Conservation (phyloP, 345 rosid genomes). For the Linum usitatissimum region DNA sequence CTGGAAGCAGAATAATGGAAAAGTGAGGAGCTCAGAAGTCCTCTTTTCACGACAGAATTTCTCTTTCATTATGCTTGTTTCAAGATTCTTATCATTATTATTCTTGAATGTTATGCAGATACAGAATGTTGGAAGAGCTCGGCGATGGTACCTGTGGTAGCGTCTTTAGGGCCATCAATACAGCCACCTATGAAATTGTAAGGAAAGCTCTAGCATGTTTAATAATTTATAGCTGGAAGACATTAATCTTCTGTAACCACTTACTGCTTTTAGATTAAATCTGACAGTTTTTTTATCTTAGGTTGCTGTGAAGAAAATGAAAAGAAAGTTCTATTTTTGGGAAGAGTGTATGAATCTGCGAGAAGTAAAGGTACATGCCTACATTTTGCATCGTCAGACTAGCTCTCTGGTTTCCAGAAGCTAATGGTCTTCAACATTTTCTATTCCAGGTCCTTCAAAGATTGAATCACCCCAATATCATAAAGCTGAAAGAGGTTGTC, state of each 20-base stretch:
- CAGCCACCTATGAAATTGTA: constrained; percentile 66
- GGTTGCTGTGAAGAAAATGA: constrained; percentile 99
- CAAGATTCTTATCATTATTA: neutral
- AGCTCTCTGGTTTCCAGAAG: neutral
- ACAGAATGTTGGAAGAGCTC: constrained; percentile 72
- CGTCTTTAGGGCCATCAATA: constrained; percentile 74
- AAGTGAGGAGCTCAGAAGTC: constrained; percentile 35
- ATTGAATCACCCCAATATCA: constrained; percentile 70
- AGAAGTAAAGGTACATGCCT: constrained; percentile 66
- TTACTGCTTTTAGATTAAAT: neutral
- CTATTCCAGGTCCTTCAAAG: constrained; percentile 75
- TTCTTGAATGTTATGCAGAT: constrained; percentile 30
- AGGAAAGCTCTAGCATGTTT: constrained; percentile 16
- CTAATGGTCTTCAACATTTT: constrained; percentile 1
- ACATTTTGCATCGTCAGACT: constrained; percentile 2
- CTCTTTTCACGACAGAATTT: neutral
- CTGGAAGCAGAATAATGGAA: constrained; percentile 45
- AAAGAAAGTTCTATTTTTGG: constrained; percentile 84
- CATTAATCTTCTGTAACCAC: neutral
- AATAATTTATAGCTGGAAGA: neutral
- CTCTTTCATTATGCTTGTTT: neutral
- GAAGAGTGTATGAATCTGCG: constrained; percentile 81
- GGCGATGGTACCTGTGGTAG: constrained; percentile 97
- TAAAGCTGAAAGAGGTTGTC: constrained; percentile 89
- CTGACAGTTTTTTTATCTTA: constrained; percentile 14